phyloP scores from a whole-genome alignment of 2,329 filamentous ascomycete genomes.

The Purpureocillium takamizusanense region DNA sequence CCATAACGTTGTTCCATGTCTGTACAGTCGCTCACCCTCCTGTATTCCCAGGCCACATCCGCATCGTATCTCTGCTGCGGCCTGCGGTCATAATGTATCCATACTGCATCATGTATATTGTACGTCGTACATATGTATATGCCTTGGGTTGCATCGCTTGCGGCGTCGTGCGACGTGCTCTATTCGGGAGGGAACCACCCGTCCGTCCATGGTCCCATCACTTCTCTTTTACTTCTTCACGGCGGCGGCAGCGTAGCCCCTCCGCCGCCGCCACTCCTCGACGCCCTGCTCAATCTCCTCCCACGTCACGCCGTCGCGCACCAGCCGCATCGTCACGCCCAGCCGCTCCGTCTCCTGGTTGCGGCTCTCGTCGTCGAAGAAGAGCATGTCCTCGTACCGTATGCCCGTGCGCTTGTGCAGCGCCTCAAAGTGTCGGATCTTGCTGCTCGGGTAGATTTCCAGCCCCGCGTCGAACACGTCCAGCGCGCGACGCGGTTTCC shows the following conservation, averaged over 20 bases:
- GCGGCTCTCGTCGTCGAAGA: conserved; percentile 87
- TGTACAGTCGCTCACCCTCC: too few relatives aligned
- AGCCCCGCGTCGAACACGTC: conserved; percentile 51
- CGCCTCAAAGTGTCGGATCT: conserved; percentile 75
- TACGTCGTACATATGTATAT: too few relatives aligned
- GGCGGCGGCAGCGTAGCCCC: conserved; percentile 30
- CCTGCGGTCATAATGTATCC: too few relatives aligned
- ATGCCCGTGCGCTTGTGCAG: conserved; percentile 64
- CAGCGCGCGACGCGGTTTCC: conserved; percentile 37
- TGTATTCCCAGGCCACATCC: too few relatives aligned
- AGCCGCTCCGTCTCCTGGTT: conserved; percentile 74
- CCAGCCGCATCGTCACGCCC: conserved; percentile 77
- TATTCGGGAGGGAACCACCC: too few relatives aligned
- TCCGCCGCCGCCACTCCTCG: conserved; percentile 68
- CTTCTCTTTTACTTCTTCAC: too few relatives aligned
- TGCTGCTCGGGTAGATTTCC: conserved; percentile 68
- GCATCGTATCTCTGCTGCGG: too few relatives aligned
- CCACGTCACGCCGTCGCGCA: conserved; percentile 69
- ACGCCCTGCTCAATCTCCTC: conserved; percentile 73
- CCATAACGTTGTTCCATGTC: too few relatives aligned
- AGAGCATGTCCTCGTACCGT: conserved; percentile 76
- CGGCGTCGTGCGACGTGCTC: too few relatives aligned
- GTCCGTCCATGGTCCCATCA: too few relatives aligned
- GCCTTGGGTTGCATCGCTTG: too few relatives aligned
- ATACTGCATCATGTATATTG: too few relatives aligned